These are phyloP conservation scores for Abrus precatorius DNA, from an alignment of 306 rosid genomes.

Conservation along the genomic window DNA sequence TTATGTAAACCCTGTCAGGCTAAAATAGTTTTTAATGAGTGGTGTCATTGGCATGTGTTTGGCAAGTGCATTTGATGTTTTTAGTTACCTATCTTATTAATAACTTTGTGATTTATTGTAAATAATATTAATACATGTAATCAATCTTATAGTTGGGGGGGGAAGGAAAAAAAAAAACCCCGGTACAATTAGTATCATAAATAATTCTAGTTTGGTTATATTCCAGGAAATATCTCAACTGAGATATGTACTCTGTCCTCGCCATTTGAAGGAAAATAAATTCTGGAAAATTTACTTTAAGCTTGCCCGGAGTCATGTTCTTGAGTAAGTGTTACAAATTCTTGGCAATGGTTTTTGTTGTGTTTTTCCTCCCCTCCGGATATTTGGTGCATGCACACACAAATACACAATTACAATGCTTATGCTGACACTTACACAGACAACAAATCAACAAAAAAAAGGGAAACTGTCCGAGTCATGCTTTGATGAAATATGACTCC, in stretches of 20 bases:
- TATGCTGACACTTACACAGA: background rate
- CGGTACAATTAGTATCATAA: background rate
- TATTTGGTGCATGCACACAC: background rate
- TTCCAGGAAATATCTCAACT: constrained; percentile 86
- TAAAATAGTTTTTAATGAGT: background rate
- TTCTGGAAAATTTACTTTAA: constrained; percentile 88
- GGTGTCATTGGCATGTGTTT: background rate
- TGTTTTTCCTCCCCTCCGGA: background rate
- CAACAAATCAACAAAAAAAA: constrained; percentile 8
- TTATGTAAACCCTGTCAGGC: background rate
- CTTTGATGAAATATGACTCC: constrained; percentile 28
- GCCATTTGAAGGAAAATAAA: constrained; percentile 82
- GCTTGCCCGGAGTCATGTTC: constrained; percentile 76
- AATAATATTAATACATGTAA: constrained; percentile 15
- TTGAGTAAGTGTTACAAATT: constrained; percentile 68
- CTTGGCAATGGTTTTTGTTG: constrained; percentile 22
- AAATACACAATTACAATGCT: constrained; percentile 10
- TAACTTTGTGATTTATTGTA: constrained; percentile 14
- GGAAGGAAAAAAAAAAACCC: background rate
- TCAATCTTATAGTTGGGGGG: constrained; percentile 19
- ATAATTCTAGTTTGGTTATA: constrained; percentile 35
- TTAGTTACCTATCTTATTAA: background rate
- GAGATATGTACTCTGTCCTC: constrained; percentile 85
- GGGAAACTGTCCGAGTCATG: constrained; percentile 10
- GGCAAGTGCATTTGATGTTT: background rate